A percentile compares a stretch with the other conserved stretches of the same genome.
Evolutionary conservation across 306 rosid genomes (phyloP).

Genomic region (Trichosanthes truncata): DNA sequence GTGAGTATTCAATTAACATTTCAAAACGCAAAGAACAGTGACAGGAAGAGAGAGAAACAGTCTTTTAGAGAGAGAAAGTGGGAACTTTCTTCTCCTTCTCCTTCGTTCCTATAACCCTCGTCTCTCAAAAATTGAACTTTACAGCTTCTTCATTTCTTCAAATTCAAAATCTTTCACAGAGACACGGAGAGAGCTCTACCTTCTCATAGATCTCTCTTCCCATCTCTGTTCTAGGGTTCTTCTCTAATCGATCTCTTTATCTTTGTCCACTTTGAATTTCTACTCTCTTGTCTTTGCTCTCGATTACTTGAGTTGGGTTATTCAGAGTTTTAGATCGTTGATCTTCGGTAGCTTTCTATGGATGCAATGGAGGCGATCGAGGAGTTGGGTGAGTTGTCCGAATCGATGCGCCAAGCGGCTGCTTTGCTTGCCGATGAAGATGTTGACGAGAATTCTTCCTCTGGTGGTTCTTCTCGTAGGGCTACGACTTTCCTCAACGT

Average conservation of each 20-base stretch:
- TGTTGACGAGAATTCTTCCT: constrained; percentile 51
- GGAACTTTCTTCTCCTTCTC: not conserved
- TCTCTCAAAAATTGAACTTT: not conserved
- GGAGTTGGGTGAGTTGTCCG: constrained; percentile 73
- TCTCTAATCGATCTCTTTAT: constrained; percentile 7
- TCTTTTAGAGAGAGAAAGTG: not conserved
- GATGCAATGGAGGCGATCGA: constrained; percentile 89
- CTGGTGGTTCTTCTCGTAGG: constrained; percentile 46
- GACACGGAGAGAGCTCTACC: not conserved
- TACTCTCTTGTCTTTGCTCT: not conserved
- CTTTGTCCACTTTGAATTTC: not conserved
- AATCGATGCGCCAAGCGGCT: constrained; percentile 82
- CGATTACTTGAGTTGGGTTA: not conserved
- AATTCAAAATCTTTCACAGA: constrained; percentile 10
- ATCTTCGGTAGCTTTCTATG: constrained; percentile 8
- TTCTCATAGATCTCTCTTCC: not conserved
- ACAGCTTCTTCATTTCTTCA: constrained; percentile 1
- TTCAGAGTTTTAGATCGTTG: constrained; percentile 24
- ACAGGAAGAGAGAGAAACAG: not conserved
- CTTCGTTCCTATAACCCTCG: constrained; percentile 5
- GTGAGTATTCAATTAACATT: not conserved
- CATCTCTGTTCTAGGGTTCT: constrained; percentile 15
- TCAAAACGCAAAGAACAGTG: constrained; percentile 4
- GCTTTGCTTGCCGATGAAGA: constrained; percentile 92
- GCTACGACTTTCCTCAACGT: constrained; percentile 83